A percentile compares a stretch with the other conserved stretches of the same genome.
Conservation (phyloP, 2,329 filamentous ascomycete species). For the Dactylonectria estremocensis region DNA sequence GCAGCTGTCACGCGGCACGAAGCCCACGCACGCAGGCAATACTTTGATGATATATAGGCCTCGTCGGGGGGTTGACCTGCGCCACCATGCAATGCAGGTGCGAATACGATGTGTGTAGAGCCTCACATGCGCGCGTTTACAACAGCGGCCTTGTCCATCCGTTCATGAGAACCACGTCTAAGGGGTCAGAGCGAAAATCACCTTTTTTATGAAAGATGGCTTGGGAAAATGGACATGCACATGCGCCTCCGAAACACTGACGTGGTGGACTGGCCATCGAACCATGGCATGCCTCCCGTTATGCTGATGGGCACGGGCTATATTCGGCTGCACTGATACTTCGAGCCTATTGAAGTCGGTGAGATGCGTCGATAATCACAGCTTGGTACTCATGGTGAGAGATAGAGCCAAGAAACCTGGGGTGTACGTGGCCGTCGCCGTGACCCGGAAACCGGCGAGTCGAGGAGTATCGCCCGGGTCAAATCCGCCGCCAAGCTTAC, state of each 20-base stretch:
- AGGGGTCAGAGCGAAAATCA: neutral
- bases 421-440: constrained; percentile 15
- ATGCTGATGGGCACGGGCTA: constrained; percentile 19
- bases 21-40: too few species aligned
- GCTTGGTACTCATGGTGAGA: constrained; percentile 13
- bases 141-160: neutral
- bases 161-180: neutral
- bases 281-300: constrained; percentile 19
- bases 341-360: neutral
- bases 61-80: too few species aligned
- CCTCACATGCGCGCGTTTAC: neutral
- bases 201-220: neutral
- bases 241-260: constrained; percentile 6
- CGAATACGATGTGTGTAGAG: neutral
- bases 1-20: neutral
- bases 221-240: neutral
- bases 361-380: constrained; percentile 5
- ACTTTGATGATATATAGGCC: too few species aligned
- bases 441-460: constrained; percentile 8
- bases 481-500: neutral
- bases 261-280: constrained; percentile 15
- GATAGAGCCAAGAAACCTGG: constrained; percentile 2
- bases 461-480: neutral
- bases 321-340: constrained; percentile 12
- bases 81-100: neutral